Evolutionary conservation across 2,329 filamentous ascomycete species (phyloP), one percentile per base, ranked within the genome.

Genomic region (Penicillium sp.): DNA sequence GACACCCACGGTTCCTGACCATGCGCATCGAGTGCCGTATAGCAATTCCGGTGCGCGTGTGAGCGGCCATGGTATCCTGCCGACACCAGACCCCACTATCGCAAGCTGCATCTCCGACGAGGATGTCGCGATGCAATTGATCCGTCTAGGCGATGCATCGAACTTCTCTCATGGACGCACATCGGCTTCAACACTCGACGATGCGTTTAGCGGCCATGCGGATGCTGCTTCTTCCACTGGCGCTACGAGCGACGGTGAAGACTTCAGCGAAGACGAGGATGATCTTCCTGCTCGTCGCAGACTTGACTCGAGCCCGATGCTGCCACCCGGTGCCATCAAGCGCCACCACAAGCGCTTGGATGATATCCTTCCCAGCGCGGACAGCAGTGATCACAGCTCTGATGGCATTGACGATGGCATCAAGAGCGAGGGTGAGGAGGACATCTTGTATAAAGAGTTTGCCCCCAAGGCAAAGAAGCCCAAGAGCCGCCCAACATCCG

Each of bases 61-160:
- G 45, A 72, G 76, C 56, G 79, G 75, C 54, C 75, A 83, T 65
- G 88, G 89, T 58, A 86, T 96, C 69, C 83, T 97, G 66, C 93
- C 93, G 22, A 99, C 95, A 2, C 95, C 95, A 28, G 95, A 98
- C 72, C 94, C 94, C n/a, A 99, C 95, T 13, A 91, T 98, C 70
- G 92, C 92, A 58, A 98, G 94, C 79, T 96, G 92, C 77, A 94
- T 99, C 78, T 98, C 94, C 15, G 95, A 99, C 75, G 95, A 99
- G 78, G 95, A 99, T 79, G 95, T 98, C 65, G 95, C 95, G 60
- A 89, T 97, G 75, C 95, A 98, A 80, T 84, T 99, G 72, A 98
- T 99, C 89, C 91, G 94, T 70, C 86, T 99, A 58, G 93, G 95
- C 50, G 93, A 97, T 75, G 92, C 93, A 70, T 95, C 93, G 60